These are phyloP conservation scores for Trichosporon coremiiforme DNA, from an alignment of 1,284 basidiomycete genomes.

Conservation along the genomic window DNA sequence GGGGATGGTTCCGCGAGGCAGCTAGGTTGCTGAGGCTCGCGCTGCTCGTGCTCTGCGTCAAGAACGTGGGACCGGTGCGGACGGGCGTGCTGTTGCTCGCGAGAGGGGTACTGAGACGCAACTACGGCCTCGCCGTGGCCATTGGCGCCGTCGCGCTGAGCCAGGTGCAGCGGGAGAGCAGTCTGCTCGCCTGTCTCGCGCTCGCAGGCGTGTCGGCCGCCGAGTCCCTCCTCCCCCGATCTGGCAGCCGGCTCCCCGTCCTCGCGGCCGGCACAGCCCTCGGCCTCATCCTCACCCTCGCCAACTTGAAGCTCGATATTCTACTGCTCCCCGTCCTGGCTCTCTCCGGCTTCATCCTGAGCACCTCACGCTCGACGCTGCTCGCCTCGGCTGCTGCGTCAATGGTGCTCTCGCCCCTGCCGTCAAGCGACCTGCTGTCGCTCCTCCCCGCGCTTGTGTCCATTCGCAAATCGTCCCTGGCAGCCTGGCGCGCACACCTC, in stretches of 20 bases:
- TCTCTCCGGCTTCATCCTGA: not conserved
- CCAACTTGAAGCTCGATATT: not conserved
- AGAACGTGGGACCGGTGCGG: not conserved
- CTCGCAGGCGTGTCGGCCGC: not conserved
- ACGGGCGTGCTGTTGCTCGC: not conserved
- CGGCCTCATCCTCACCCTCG: not conserved
- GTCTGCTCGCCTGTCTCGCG: not conserved
- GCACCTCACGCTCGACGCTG: not conserved
- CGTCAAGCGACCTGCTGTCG: not conserved
- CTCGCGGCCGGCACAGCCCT: not conserved
- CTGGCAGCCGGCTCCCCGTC: not conserved
- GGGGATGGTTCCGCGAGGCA: not conserved
- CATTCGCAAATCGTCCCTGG: not conserved
- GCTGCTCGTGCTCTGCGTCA: not conserved
- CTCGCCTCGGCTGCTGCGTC: not conserved
- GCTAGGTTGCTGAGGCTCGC: not conserved
- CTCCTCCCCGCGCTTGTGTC: slow-evolving; percentile 33
- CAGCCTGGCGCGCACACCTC: slow-evolving; percentile 66
- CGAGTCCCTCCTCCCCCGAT: not conserved
- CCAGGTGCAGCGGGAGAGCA: not conserved
- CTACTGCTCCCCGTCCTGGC: not conserved
- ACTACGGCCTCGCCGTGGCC: not conserved
- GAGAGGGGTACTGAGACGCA: not conserved
- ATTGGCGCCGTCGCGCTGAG: not conserved
- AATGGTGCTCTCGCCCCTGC: not conserved